Conservation (phyloP, 2,329 filamentous ascomycete genomes). For the Xylariaceae sp. region DNA sequence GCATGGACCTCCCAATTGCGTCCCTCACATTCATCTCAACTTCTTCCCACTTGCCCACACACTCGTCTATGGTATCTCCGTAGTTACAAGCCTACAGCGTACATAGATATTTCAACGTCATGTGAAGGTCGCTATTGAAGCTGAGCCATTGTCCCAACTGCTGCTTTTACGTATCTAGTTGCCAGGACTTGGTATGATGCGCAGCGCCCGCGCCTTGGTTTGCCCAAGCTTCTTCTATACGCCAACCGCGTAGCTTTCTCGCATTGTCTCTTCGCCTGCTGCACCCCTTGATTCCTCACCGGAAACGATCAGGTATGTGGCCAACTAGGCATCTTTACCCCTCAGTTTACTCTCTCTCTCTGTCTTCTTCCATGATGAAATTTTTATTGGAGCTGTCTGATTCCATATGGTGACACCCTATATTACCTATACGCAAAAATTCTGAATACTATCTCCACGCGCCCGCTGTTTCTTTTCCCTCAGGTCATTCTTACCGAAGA, state of each 20-base stretch:
- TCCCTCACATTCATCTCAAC: too few relatives aligned
- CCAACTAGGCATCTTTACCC: not conserved
- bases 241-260: not conserved
- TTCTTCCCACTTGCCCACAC: too few relatives aligned
- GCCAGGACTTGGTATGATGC: conserved; percentile 7
- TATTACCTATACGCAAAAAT: conserved; percentile 53
- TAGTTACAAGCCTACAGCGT: too few relatives aligned
- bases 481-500: not conserved
- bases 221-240: not conserved
- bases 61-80: too few relatives aligned
- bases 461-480: not conserved
- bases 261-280: not conserved
- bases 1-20: too few relatives aligned
- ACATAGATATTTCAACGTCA: not conserved
- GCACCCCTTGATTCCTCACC: not conserved
- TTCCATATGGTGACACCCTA: conserved; percentile 56
- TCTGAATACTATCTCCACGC: conserved; percentile 27
- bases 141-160: not conserved
- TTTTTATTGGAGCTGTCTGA: conserved; percentile 75
- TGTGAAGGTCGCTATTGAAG: not conserved
- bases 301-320: conserved; percentile 10
- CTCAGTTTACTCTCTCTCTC: not conserved
- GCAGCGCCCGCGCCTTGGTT: not conserved
- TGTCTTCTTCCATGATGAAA: conserved; percentile 38
- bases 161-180: not conserved